These are phyloP conservation scores for Pythium aristosporum DNA, from an alignment of 352 stramenopile species.

Conservation along the genomic window DNA sequence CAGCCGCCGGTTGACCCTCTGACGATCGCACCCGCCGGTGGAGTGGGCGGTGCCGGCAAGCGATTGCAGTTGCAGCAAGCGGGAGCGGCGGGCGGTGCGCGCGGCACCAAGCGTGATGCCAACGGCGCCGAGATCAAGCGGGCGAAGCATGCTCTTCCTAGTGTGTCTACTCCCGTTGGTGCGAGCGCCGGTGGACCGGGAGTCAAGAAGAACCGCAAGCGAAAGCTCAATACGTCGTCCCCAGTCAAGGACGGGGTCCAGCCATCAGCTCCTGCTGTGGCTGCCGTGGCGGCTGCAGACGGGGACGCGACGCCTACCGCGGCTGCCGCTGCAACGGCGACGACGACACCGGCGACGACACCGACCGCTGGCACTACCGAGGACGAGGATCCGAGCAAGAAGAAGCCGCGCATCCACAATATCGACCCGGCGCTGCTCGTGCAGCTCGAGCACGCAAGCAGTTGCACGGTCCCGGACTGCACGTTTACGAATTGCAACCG, in stretches of 20 bases:
- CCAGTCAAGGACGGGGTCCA: constrained; percentile 17
- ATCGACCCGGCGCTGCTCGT: constrained; percentile 86
- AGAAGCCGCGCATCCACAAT: constrained; percentile 86
- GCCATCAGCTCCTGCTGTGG: neutral
- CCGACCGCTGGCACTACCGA: neutral
- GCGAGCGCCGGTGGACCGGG: constrained; percentile 16
- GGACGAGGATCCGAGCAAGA: constrained; percentile 88
- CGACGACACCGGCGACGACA: neutral
- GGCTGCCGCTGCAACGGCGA: constrained; percentile 1
- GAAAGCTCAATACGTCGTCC: constrained; percentile 59
- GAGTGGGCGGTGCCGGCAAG: constrained; percentile 23
- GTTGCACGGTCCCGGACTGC: constrained; percentile 65
- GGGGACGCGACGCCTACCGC: neutral
- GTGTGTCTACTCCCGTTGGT: constrained; percentile 14
- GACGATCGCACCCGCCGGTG: constrained; percentile 24
- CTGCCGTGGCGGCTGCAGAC: neutral
- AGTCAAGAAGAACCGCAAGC: constrained; percentile 53
- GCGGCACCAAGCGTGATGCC: constrained; percentile 34
- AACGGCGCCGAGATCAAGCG: constrained; percentile 31
- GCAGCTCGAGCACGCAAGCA: constrained; percentile 84
- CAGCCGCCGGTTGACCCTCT: constrained; percentile 26
- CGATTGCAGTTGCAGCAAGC: constrained; percentile 34
- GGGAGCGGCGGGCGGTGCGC: constrained; percentile 10
- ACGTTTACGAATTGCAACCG: constrained; percentile 86
- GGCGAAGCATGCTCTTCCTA: constrained; percentile 18